Percentiles rank a stretch among this genome's conserved stretches.
Evolutionary conservation across 2,329 filamentous ascomycete species (phyloP).

Genomic region (Monilinia vaccinii-corymbosi): DNA sequence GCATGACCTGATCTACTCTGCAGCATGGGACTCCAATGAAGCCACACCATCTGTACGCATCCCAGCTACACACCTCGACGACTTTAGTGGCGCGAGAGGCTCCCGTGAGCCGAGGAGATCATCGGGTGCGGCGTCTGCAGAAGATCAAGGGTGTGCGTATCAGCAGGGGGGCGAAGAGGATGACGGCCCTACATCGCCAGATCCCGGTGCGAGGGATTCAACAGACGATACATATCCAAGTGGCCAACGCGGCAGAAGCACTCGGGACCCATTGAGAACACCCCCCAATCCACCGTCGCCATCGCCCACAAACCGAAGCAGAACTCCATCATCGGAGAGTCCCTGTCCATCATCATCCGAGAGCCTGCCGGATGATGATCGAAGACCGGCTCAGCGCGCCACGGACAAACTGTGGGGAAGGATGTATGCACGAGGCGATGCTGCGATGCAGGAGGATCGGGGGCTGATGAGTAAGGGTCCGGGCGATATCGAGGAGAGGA

Average conservation of each 20-base stretch:
- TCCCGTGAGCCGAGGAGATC: neutral
- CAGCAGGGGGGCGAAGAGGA: neutral
- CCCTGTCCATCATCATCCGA: too few relatives aligned
- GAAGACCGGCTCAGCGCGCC: neutral
- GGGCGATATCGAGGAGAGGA: neutral
- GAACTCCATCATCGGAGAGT: neutral
- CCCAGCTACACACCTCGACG: neutral
- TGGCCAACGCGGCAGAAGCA: neutral
- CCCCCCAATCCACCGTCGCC: neutral
- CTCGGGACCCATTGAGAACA: neutral
- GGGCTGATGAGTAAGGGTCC: too few relatives aligned
- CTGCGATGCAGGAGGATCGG: too few relatives aligned
- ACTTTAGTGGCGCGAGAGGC: neutral
- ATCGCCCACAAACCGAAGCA: neutral
- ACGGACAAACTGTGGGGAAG: neutral
- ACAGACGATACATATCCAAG: accelerated
- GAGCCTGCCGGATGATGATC: neutral
- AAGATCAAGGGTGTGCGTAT: neutral
- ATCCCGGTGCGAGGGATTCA: neutral
- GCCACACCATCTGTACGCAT: neutral
- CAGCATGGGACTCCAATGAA: neutral
- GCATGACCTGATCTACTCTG: too few relatives aligned
- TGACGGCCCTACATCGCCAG: too few relatives aligned
- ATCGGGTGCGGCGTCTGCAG: neutral
- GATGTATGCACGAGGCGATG: neutral